Percentiles rank a stretch among this genome's conserved stretches.
Conservation (phyloP, 2,329 filamentous ascomycete species). For the Hypoxylon sp. region DNA sequence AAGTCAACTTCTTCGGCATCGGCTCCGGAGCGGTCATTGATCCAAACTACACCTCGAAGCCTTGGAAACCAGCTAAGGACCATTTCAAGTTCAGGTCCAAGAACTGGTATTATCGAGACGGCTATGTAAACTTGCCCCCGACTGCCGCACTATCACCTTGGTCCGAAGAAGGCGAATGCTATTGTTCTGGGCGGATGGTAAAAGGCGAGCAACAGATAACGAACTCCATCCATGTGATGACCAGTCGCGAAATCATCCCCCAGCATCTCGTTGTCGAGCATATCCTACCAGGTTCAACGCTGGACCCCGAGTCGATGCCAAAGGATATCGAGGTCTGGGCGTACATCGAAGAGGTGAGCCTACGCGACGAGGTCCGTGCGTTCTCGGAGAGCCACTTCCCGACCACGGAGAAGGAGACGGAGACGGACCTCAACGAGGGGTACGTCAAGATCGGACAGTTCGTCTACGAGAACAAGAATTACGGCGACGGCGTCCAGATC, state of each 20-base stretch:
- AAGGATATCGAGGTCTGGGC: conserved; percentile 79
- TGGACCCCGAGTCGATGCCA: conserved; percentile 74
- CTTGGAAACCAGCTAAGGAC: conserved; percentile 60
- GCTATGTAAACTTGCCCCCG: conserved; percentile 56
- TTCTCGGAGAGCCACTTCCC: conserved; percentile 63
- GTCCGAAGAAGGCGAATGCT: conserved; percentile 88
- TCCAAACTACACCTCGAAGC: conserved; percentile 70
- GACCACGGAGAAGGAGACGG: conserved; percentile 44
- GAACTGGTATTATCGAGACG: conserved; percentile 49
- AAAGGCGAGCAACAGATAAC: conserved; percentile 67
- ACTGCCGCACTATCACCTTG: conserved; percentile 75
- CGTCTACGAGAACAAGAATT: conserved; percentile 63
- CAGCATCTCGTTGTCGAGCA: conserved; percentile 81
- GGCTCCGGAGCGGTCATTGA: conserved; percentile 78
- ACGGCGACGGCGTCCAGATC: conserved; percentile 65
- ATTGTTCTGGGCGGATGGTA: conserved; percentile 75
- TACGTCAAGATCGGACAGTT: conserved; percentile 73
- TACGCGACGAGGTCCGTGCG: conserved; percentile 59
- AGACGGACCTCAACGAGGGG: conserved; percentile 53
- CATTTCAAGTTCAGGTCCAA: conserved; percentile 43
- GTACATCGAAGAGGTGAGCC: conserved; percentile 64
- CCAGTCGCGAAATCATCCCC: conserved; percentile 72
- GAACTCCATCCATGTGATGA: conserved; percentile 73
- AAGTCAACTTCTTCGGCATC: conserved; percentile 80
- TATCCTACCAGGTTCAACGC: conserved; percentile 72